These are phyloP conservation scores for Karstenula rhodostoma DNA, from an alignment of 2,329 filamentous ascomycete species.

Conservation along the genomic window DNA sequence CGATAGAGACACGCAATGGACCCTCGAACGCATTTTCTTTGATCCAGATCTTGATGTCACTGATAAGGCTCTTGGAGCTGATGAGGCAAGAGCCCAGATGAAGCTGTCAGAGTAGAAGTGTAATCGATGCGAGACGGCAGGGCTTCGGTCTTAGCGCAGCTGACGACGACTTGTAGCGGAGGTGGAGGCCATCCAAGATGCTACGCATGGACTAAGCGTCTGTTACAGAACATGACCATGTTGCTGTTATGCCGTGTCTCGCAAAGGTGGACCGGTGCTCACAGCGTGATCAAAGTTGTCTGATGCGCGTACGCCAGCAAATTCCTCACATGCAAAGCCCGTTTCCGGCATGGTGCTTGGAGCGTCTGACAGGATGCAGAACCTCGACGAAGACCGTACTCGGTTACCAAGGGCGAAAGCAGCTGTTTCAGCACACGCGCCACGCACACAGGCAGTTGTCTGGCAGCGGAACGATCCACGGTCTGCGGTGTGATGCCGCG, in stretches of 20 bases:
- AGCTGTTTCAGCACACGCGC: constrained; percentile 10
- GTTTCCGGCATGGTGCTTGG: neutral
- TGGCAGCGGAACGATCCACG: neutral
- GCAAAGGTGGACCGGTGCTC: constrained; percentile 6
- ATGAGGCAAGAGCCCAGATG: neutral
- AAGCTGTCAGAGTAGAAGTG: constrained; percentile 5
- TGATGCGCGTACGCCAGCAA: neutral
- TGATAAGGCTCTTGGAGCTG: neutral
- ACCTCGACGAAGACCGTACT: constrained; percentile 10
- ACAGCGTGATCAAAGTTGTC: neutral
- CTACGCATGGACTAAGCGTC: neutral
- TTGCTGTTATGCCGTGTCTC: constrained; percentile 1
- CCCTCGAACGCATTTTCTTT: neutral
- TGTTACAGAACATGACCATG: constrained; percentile 3
- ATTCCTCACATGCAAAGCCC: neutral
- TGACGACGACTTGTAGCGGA: constrained; percentile 15
- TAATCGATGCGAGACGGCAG: constrained; percentile 6
- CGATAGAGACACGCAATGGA: neutral
- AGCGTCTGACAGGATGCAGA: constrained; percentile 6
- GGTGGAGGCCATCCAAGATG: neutral
- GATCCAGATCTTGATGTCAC: neutral
- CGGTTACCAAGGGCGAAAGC: constrained; percentile 7
- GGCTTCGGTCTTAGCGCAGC: constrained; percentile 9
- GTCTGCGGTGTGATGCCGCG: neutral
- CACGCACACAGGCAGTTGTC: neutral